Evolutionary conservation across 805 yeast species (phyloP), one percentile per base, ranked within the genome.

Genomic region (Ogataea populi-albae): DNA sequence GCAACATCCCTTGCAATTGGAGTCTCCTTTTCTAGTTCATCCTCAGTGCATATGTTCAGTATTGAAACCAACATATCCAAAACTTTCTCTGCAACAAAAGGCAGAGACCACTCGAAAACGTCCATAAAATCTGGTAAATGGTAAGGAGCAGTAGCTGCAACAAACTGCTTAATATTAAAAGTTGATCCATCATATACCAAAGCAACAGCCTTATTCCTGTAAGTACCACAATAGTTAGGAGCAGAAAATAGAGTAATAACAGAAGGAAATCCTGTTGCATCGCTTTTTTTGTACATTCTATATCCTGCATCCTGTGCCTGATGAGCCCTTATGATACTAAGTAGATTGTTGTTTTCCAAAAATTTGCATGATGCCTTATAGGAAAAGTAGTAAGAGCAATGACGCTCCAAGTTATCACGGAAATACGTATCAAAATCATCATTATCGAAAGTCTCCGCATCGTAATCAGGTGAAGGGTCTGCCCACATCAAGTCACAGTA

Each of bases 51-150:
- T 37, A 91, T 86, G 61, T 91, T 91, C 57, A 91, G 71, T 25
- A 91, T 81, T 0, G 95, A 77, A 14, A 87, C 83, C 54, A 91
- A 69, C 82, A 91, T 89, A 55, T 91, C 98, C 9, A 95, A 80
- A 39, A 89, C 85, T 56, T 91, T 91, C 58, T 89, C 96, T 20
- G 96, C 96, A 16, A 91, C 97, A 66, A 91, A 91, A 4, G 98
- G 98, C 43, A 91, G 65, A 1, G 96, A 86, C 98, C 98, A 91
- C 16, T 95, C 83, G 59, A 91, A 91, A 4, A 88, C 96, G 60
- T 91, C 96, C 96, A 88, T 91, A 50, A 89, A 88, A 59, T 89
- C 88, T 5, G 98, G 98, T 45, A 91, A 69, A 88, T 94, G 89
- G 65, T 89, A 91, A 1, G 98, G 98, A 59, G 86, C 95, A 4